Conservation (phyloP, 1,284 basidiomycete genomes). For the Cystobasidiaceae sp. region DNA sequence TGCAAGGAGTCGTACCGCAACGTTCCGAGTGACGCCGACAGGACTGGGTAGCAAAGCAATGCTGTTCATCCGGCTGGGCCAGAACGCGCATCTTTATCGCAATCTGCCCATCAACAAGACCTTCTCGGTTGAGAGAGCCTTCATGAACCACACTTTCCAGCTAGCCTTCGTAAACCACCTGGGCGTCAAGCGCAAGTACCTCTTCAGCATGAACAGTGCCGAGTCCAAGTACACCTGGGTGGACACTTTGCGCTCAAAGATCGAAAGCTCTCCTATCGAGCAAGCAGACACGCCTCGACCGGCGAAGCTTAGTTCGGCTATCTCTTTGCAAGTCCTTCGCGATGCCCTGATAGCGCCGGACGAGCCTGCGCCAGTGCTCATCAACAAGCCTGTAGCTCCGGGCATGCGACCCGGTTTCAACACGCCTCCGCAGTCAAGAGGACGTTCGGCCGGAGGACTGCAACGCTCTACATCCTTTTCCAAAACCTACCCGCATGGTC, state of each 20-base stretch:
- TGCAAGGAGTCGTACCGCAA: conserved; percentile 64
- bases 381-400: conserved; percentile 34
- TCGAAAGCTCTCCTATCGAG: conserved; percentile 51
- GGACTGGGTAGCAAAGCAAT: conserved; percentile 74
- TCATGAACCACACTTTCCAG: conserved; percentile 71
- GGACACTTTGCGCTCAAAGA: conserved; percentile 62
- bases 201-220: conserved; percentile 81
- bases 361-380: conserved; percentile 33
- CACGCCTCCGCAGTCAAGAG: conserved; percentile 34
- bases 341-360: conserved; percentile 62
- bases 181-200: conserved; percentile 71
- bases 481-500: conserved; percentile 39
- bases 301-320: conserved; percentile 60
- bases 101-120: conserved; percentile 69
- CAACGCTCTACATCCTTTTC: conserved; percentile 41
- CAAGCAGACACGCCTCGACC: conserved; percentile 49
- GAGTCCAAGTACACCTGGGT: conserved; percentile 69
- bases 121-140: conserved; percentile 63
- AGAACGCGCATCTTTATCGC: conserved; percentile 70
- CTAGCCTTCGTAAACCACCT: conserved; percentile 70
- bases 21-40: conserved; percentile 77
- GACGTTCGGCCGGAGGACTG: conserved; percentile 22
- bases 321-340: conserved; percentile 73
- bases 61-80: conserved; percentile 70
- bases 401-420: conserved; percentile 32